Base-by-base conservation (phyloP, 2,329 filamentous ascomycete species). In the Ramichloridium luteum region DNA sequence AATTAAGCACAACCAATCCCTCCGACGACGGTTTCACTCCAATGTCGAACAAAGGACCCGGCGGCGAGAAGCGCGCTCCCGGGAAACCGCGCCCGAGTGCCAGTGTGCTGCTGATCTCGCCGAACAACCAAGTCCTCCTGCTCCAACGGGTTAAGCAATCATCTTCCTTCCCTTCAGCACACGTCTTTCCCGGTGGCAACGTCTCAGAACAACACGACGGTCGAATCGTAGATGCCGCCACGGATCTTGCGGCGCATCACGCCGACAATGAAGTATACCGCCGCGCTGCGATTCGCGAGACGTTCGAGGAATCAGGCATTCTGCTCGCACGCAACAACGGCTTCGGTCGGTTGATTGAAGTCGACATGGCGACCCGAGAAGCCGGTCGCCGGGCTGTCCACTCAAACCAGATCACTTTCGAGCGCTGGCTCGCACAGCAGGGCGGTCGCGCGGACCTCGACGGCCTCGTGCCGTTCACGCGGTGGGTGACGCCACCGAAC, bases 151-250 rank as follows among this genome's bases (percentile, higher is more conserved):
- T 93, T 3, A 70, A 77, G 42, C 84, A 79, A 1, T 90, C 83
- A 0, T 74, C 72, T 1, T 80, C 85, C 3, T 96, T 94, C 50
- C 73, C 88, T 3, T 88, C 83, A 0, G 90, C 88, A 0, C 85
- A 96, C 51, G 90, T 98, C 38, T 98, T 98, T 45, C 88, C 90
- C 0, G 90, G 90, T 18, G 90, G 90, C 4, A 85, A 85, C 47
- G 67, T 93, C 13, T 79, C 84, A 9, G 57, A 71, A 0, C 70
- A 71, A 13, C 83, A 93, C 48, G 88, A 96, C 46, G 85, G 81
- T 17, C 46, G 55, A 13, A n/a, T n/a, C n/a, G n/a, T n/a, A n/a
- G 20, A 23, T 8, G 60, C 67, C 9, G 56, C 58, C 1, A 50
- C 57, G 0, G 65, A 65, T 11, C 63, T 72, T 16, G 56, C 62